A percentile compares a stretch with the other conserved stretches of the same genome.
phyloP scores from a whole-genome alignment of 1,284 basidiomycete genomes.

The Ganoderma resinaceum region DNA sequence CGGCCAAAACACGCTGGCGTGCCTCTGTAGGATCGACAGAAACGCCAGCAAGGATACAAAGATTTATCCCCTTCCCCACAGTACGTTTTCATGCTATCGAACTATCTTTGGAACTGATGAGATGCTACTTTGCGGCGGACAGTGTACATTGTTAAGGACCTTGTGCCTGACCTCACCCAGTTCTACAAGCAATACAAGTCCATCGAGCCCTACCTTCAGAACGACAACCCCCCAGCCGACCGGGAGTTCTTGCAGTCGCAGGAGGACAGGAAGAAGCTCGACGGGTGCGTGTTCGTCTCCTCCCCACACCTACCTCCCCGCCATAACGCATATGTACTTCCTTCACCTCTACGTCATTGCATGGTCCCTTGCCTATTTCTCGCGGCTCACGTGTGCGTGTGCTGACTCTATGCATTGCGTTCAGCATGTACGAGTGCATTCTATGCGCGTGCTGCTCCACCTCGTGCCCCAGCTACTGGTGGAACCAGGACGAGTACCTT shows the following conservation, averaged over 20 bases:
- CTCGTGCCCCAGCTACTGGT: slow-evolving; percentile 97
- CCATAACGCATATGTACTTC: slow-evolving; percentile 16
- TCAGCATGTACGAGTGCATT: slow-evolving; percentile 89
- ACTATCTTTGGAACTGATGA: not conserved
- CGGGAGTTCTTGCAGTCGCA: slow-evolving; percentile 89
- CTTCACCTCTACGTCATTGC: slow-evolving; percentile 17
- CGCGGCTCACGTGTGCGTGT: slow-evolving; percentile 3
- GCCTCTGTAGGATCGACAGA: slow-evolving; percentile 95
- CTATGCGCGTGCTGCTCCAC: slow-evolving; percentile 97
- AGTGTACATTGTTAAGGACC: slow-evolving; percentile 99
- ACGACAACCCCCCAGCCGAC: slow-evolving; percentile 86
- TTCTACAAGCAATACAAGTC: slow-evolving; percentile 99
- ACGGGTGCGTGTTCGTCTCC: slow-evolving; percentile 59
- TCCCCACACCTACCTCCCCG: not conserved
- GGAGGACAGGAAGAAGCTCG: slow-evolving; percentile 95
- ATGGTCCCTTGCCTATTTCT: not conserved
- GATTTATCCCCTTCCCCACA: slow-evolving; percentile 98
- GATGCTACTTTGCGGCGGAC: slow-evolving; percentile 9
- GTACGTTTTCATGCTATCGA: slow-evolving; percentile 54
- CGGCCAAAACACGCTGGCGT: slow-evolving; percentile 97
- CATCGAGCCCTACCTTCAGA: slow-evolving; percentile 95
- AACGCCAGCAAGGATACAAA: slow-evolving; percentile 78
- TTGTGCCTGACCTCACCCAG: slow-evolving; percentile 89
- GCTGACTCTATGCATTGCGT: not conserved
- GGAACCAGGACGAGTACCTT: slow-evolving; percentile 99